phyloP scores from a whole-genome alignment of 306 rosid genomes.

The Castanopsis chinensis region DNA sequence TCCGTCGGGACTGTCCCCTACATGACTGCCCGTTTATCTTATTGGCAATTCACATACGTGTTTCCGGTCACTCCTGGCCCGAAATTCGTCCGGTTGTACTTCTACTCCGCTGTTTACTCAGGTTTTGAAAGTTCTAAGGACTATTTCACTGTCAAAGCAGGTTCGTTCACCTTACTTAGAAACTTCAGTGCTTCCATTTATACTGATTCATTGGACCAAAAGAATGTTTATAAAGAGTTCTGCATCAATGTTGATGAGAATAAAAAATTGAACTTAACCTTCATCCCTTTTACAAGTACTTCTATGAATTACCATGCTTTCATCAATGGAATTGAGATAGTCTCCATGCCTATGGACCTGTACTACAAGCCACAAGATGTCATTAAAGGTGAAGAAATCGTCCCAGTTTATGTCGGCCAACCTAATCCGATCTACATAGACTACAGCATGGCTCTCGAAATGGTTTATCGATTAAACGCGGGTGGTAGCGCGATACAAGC shows the following conservation, averaged over 20 bases:
- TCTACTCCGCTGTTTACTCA: neutral
- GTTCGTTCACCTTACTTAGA: neutral
- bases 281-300: neutral
- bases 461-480: constrained; percentile 27
- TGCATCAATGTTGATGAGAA: neutral
- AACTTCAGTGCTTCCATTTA: neutral
- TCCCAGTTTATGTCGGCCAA: neutral
- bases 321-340: neutral
- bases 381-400: no score
- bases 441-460: constrained; percentile 31
- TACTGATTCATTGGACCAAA: neutral
- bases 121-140: neutral
- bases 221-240: neutral
- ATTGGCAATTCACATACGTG: neutral
- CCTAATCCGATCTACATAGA: neutral
- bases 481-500: constrained; percentile 35
- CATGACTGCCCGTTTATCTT: neutral
- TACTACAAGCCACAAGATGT: neutral
- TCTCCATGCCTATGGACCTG: neutral
- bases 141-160: neutral
- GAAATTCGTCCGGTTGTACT: neutral
- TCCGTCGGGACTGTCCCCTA: neutral
- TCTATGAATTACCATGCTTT: neutral
- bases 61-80: neutral
- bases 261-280: neutral